Evolutionary conservation across 768 basidiomycete species (phyloP), one percentile per base, ranked within the genome.

Genomic region (Candolleomyces efflorescens): DNA sequence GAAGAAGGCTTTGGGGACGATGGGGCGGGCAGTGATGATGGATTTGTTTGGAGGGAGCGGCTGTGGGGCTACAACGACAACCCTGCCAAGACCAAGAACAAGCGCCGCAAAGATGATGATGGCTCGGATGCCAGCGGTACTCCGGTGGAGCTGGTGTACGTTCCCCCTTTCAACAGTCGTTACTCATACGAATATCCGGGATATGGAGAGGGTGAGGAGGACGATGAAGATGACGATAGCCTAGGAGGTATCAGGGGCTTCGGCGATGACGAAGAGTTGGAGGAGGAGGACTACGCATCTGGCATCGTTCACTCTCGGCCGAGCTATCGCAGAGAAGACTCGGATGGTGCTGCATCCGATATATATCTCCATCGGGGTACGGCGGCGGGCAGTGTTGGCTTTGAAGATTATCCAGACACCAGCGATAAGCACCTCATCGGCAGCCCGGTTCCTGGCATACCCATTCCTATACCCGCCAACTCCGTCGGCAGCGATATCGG

Each of bases 111-210:
- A 20, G 68, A 67, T 45, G 64, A 67, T 22, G 68, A 69, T 9
- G 66, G 60, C 6, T 65, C 69, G 22, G 78, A 75, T 44, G 49
- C 49, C 13, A 51, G 49, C 41, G 75, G 76, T 53, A 77, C 81
- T 0, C 82, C 84, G 1, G 85, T 89, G 39, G 86, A 88, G 60
- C 76, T 90, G 61, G 88, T 90, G 22, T 90, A 89, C 65, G 85
- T 86, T 15, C 88, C 88, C 0, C 77, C 78, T 26, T 65, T 75
- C 41, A 73, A 73, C 54, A 72, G 72, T 59, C 69, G 73, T 23
- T 79, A 75, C 26, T 45, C 56, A 4, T 60, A 56, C 41, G 49
- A 51, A 17, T 51, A 54, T 22, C 43, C 24, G 3, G 37, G 59
- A 69, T 38, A 64, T 60, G 51, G 46, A 59, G 63, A 60, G 9